These are phyloP conservation scores for Sambucus nigra DNA, from an alignment of 129 eudicot species.

Conservation along the genomic window DNA sequence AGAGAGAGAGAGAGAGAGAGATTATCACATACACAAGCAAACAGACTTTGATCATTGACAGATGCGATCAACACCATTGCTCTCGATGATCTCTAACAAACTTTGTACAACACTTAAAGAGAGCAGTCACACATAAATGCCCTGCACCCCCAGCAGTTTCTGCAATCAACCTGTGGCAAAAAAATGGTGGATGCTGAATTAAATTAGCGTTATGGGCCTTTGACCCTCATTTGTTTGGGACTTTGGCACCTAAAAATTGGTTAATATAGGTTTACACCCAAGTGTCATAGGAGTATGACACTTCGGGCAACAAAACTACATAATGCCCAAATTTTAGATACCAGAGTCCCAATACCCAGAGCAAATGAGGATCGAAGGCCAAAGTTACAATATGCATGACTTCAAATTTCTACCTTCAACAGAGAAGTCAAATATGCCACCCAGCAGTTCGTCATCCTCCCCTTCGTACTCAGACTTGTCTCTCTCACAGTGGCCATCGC, in stretches of 20 bases:
- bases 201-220: too few relatives aligned
- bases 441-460: slow-evolving; percentile 45
- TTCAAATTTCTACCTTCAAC: slow-evolving; percentile 39
- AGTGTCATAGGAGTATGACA: not conserved
- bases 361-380: too few relatives aligned
- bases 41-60: too few relatives aligned
- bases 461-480: slow-evolving; percentile 24
- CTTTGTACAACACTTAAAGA: not conserved
- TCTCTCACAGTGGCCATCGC: slow-evolving; percentile 10
- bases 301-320: not conserved
- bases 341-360: too few relatives aligned
- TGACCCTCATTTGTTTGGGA: too few relatives aligned
- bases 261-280: not conserved
- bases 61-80: not conserved
- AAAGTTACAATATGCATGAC: too few relatives aligned
- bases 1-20: slow-evolving; percentile 7
- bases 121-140: not conserved
- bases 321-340: not conserved
- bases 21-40: slow-evolving; percentile 21
- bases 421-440: slow-evolving; percentile 54
- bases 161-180: slow-evolving; percentile 20
- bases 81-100: not conserved
- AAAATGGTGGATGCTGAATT: slow-evolving; percentile 3
- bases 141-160: not conserved
- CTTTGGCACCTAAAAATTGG: too few relatives aligned